These are phyloP conservation scores for Massariosphaeria phaeospora DNA, from an alignment of 495 filamentous ascomycete species.

Conservation along the genomic window DNA sequence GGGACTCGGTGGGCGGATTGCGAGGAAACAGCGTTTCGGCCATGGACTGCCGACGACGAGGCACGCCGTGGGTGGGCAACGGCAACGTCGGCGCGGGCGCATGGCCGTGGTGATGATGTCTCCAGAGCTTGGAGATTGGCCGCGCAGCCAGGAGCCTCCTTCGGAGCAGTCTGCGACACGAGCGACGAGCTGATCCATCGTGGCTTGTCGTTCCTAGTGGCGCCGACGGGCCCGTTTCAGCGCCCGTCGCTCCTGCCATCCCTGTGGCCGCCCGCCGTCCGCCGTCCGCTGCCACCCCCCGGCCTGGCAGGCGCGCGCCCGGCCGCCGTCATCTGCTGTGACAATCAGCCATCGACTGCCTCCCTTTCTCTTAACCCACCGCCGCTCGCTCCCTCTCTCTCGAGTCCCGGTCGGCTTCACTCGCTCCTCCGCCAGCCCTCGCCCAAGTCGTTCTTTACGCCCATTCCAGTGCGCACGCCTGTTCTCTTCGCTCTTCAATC, in stretches of 20 bases:
- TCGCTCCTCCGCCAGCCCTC: slow-evolving; percentile 3
- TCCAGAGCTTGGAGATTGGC: no score
- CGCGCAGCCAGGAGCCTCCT: no score
- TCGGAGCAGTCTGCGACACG: no score
- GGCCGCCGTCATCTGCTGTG: neutral
- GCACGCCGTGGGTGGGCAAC: neutral
- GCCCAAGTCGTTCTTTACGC: slow-evolving; percentile 29
- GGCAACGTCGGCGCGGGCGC: neutral
- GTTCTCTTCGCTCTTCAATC: slow-evolving; percentile 18
- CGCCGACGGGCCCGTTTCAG: no score
- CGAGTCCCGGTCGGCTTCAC: no score
- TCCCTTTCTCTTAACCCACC: neutral
- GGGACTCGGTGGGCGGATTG: neutral
- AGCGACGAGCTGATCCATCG: no score
- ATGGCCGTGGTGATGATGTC: neutral
- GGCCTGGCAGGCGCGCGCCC: neutral
- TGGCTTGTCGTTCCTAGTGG: no score
- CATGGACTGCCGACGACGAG: neutral
- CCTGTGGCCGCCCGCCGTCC: neutral
- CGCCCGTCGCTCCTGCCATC: no score
- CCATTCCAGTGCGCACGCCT: slow-evolving; percentile 19
- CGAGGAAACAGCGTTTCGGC: neutral
- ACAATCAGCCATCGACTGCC: slow-evolving; percentile 12
- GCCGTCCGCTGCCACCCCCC: neutral
- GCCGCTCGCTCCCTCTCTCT: neutral